Evolutionary conservation across 768 basidiomycete species (phyloP).

Genomic region (Clathrus columnatus): DNA sequence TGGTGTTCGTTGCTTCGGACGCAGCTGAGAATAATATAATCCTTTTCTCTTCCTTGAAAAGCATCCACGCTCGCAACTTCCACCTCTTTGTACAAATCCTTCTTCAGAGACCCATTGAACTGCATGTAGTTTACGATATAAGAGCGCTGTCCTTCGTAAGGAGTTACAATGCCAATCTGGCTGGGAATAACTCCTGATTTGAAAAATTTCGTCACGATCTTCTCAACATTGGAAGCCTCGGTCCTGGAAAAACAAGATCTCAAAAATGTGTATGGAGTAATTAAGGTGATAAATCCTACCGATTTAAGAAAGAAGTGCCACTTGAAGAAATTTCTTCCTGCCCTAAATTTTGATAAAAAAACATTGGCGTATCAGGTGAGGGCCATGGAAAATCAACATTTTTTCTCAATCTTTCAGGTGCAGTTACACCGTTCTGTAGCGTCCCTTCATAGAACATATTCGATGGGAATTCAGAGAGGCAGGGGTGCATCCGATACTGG

Average conservation of each 20-base stretch:
- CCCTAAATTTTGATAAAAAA: constrained; percentile 98
- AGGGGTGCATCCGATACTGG: constrained; percentile 99
- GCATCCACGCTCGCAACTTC: constrained; percentile 99
- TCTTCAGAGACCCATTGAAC: constrained; percentile 98
- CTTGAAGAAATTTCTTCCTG: constrained; percentile 99
- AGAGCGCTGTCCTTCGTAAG: constrained; percentile 97
- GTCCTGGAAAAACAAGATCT: constrained; percentile 47
- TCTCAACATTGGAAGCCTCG: constrained; percentile 97
- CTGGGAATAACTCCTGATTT: constrained; percentile 92
- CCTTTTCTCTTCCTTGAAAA: constrained; percentile 99
- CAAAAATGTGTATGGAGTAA: neutral
- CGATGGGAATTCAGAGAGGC: constrained; percentile 96
- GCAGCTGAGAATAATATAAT: constrained; percentile 97
- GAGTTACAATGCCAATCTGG: constrained; percentile 97
- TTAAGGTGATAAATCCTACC: constrained; percentile 34
- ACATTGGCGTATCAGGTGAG: constrained; percentile 94
- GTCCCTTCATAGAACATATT: constrained; percentile 99
- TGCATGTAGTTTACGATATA: constrained; percentile 99
- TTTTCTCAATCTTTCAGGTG: constrained; percentile 92
- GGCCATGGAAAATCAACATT: constrained; percentile 99
- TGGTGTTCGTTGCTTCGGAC: constrained; percentile 99
- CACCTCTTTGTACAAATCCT: constrained; percentile 98
- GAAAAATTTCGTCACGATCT: constrained; percentile 99
- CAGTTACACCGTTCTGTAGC: constrained; percentile 97
- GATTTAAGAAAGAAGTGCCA: constrained; percentile 96